phyloP scores from a whole-genome alignment of 2,329 filamentous ascomycete genomes.

The Aspergillus awamori region DNA sequence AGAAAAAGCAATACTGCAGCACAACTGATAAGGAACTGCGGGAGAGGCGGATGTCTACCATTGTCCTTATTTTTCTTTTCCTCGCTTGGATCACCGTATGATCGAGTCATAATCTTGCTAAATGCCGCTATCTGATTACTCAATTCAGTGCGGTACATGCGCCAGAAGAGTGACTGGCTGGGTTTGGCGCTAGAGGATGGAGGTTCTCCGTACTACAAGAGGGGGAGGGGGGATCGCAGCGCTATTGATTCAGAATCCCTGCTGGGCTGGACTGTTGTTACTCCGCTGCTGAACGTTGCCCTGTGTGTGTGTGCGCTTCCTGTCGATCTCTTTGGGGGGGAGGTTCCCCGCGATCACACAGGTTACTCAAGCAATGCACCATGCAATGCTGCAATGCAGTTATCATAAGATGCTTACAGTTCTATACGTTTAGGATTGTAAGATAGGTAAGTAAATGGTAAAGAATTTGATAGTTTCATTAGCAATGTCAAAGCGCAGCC shows the following conservation, averaged over 20 bases:
- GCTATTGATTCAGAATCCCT: neutral
- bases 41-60: neutral
- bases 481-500: constrained; percentile 18
- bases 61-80: no score
- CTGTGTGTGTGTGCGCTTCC: neutral
- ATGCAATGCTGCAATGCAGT: neutral
- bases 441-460: neutral
- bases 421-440: neutral
- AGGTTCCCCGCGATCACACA: neutral
- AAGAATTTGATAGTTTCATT: constrained; percentile 12
- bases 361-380: neutral
- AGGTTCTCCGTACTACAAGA: neutral
- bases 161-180: neutral
- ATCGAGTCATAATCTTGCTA: neutral
- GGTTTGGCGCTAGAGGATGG: neutral
- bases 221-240: neutral
- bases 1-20: neutral
- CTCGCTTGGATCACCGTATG: constrained; percentile 6
- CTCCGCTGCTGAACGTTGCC: neutral
- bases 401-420: neutral
- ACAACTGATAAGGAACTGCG: neutral
- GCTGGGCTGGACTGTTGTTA: neutral
- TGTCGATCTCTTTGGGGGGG: neutral
- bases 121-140: constrained; percentile 6
- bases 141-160: neutral